Base-by-base conservation (phyloP, 139 green algal genomes). In the Edaphochlamys debaryana region DNA sequence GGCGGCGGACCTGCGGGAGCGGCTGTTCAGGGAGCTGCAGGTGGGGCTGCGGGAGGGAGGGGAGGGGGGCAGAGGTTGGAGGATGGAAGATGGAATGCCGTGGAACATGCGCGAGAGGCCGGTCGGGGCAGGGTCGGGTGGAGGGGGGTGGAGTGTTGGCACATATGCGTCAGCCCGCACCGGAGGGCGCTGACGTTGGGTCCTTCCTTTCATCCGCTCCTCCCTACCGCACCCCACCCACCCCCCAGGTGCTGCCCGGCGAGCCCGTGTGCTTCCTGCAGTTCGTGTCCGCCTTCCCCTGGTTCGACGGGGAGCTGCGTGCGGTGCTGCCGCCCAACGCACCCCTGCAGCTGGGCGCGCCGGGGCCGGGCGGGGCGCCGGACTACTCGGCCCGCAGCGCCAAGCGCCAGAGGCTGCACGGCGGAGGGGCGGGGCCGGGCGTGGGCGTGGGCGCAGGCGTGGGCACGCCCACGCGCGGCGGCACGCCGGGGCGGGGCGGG, bases 191-290 rank as follows among this genome's bases (percentile, higher is more conserved):
- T n/a, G n/a, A n/a, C n/a, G n/a, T n/a, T n/a, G n/a, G n/a, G n/a
- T n/a, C n/a, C n/a, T n/a, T n/a, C n/a, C n/a, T n/a, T n/a, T n/a
- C n/a, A n/a, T n/a, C n/a, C n/a, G n/a, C n/a, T n/a, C n/a, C n/a
- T n/a, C n/a, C 27, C 22, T 45, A 68, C 72, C 38, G 8, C n/a
- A 40, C 30, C 27, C 29, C 8, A 7, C 38, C 38, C 5, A 3
- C 36, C n/a, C 40, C 4, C 4, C 74, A 80, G 74, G 58, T 80
- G 29, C 58, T 69, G 25, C 74, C 56, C 15, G 58, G 40, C 58
- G 58, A 80, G 74, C 74, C 74, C 9, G 22, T 70, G 56, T 56
- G 54, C 74, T 80, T 80, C 74, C 45, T 80, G 74, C 74, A 80
- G 38, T 80, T 80, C 58, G 30, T 80, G 38, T 5, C 3, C 23